Percentiles rank a stretch among this genome's conserved stretches.
Evolutionary conservation across 2,329 filamentous ascomycete genomes (phyloP).

Genomic region (Phaeomoniella chlamydospora): DNA sequence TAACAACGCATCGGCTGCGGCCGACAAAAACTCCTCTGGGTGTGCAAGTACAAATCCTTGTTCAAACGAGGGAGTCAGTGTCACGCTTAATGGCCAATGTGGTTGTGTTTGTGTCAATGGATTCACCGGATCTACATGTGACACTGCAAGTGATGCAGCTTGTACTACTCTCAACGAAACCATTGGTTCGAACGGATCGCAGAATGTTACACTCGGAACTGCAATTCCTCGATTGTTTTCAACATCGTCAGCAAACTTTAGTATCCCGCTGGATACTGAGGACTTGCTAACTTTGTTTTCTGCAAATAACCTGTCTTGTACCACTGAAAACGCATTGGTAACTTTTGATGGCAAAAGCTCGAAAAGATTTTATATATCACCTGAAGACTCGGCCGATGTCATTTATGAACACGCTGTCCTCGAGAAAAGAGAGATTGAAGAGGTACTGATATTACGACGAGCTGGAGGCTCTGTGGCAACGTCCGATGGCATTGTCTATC

Average conservation of each 20-base stretch:
- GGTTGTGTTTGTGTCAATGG: slow-evolving; percentile 82
- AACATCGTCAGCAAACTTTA: slow-evolving; percentile 52
- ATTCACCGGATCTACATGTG: slow-evolving; percentile 56
- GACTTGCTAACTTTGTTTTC: slow-evolving; percentile 66
- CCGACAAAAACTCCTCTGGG: slow-evolving; percentile 16
- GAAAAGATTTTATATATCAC: slow-evolving; percentile 9
- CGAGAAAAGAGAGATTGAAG: not conserved
- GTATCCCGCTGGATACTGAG: slow-evolving; percentile 56
- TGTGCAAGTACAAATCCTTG: slow-evolving; percentile 54
- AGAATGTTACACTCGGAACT: slow-evolving; percentile 67
- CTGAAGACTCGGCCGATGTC: slow-evolving; percentile 6
- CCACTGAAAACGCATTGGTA: slow-evolving; percentile 73
- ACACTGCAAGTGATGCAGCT: slow-evolving; percentile 29
- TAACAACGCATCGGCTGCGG: slow-evolving; percentile 15
- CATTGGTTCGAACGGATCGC: slow-evolving; percentile 21
- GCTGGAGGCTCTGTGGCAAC: not conserved
- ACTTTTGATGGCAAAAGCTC: slow-evolving; percentile 52
- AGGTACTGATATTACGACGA: not conserved
- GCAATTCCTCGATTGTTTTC: slow-evolving; percentile 62
- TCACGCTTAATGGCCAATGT: slow-evolving; percentile 54
- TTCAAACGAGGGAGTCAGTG: slow-evolving; percentile 65
- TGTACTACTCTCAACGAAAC: slow-evolving; percentile 38
- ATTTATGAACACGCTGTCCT: not conserved
- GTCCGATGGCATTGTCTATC: slow-evolving; percentile 1
- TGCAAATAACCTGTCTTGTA: slow-evolving; percentile 60